Evolutionary conservation across 2,329 filamentous ascomycete genomes (phyloP), one percentile per base, ranked within the genome.

Genomic region (Ophiobolus disseminans): DNA sequence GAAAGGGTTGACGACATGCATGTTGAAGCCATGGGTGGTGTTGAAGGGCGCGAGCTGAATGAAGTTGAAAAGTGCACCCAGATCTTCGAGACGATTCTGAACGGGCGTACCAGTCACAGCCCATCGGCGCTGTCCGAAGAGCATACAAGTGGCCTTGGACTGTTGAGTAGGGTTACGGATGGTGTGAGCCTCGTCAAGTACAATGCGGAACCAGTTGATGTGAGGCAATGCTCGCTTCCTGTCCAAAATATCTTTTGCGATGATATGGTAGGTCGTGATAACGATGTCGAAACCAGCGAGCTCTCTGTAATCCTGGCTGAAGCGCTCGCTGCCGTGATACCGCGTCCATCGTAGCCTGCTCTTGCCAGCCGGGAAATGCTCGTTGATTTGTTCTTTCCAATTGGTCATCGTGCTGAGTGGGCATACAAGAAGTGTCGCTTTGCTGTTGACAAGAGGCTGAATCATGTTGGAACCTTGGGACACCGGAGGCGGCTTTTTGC

Each of bases 21-120:
- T 84, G 4, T 85, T 82, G 69, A 97, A 99, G 40, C 85, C 86
- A 43, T 79, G 78, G 44, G 85, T 83, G 39, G 93, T 87, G 52
- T 96, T 86, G 65, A 97, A 97, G 0, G 93, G 93, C 62, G 86
- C 86, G 11, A 97, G 78, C 11, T 89, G 86, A 32, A 97, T 78
- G 55, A 97, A 97, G 23, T 87, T 89, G 49, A 96, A 86, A 2
- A 97, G 78, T 1, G 93, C 89, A 11, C 90, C 89, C 17, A 97
- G 80, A 69, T 99, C 94, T 21, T 91, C 65, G 2, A 97, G 80
- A 3, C 90, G 87, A 67, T 99, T 99, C 73, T 97, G 93, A 7
- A 97, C 90, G 0, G 92, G 94, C 0, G 94, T 97, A 45, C 93
- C 94, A 0, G 94, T 97, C n/a, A 97, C 90, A 2, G 92, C 93